These are phyloP conservation scores for Sordariomycetes sp. DNA, from an alignment of 2,329 filamentous ascomycete genomes.

Conservation along the genomic window DNA sequence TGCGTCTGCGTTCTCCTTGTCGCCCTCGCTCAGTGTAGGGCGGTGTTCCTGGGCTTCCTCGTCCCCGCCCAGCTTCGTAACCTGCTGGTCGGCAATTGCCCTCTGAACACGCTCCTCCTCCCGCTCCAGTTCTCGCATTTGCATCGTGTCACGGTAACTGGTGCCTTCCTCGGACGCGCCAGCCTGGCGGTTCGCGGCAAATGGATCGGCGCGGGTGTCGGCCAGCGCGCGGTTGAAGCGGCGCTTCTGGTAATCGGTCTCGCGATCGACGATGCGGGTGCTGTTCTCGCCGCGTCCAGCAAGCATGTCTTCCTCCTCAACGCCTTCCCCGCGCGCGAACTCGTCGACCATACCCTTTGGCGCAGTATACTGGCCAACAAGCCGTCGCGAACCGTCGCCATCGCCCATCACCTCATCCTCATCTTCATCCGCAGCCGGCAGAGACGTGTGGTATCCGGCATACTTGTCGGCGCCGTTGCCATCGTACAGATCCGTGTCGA, in stretches of 20 bases:
- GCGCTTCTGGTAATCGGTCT: conserved; percentile 96
- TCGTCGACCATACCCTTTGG: conserved; percentile 88
- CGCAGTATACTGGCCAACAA: conserved; percentile 94
- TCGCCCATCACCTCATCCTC: conserved; percentile 72
- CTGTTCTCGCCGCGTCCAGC: conserved; percentile 75
- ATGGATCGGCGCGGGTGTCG: conserved; percentile 76
- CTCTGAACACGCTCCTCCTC: conserved; percentile 82
- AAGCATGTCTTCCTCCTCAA: conserved; percentile 86
- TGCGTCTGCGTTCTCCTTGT: conserved; percentile 65
- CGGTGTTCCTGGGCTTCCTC: conserved; percentile 36
- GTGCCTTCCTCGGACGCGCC: conserved; percentile 60
- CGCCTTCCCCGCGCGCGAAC: conserved; percentile 73
- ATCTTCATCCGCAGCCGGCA: conserved; percentile 68
- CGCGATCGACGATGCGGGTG: conserved; percentile 81
- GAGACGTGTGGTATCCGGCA: conserved; percentile 82
- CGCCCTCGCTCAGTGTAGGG: conserved; percentile 62
- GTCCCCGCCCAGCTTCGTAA: conserved; percentile 42
- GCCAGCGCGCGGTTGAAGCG: conserved; percentile 82
- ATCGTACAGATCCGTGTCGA: conserved; percentile 83
- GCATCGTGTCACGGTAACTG: conserved; percentile 87
- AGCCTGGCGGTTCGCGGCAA: conserved; percentile 63
- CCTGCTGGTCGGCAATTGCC: conserved; percentile 63
- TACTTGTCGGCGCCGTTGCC: conserved; percentile 68
- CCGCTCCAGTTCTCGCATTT: conserved; percentile 76
- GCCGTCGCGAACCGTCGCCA: conserved; percentile 59